Evolutionary conservation across 306 rosid species (phyloP), one percentile per base, ranked within the genome.

Genomic region (Rosa persica): DNA sequence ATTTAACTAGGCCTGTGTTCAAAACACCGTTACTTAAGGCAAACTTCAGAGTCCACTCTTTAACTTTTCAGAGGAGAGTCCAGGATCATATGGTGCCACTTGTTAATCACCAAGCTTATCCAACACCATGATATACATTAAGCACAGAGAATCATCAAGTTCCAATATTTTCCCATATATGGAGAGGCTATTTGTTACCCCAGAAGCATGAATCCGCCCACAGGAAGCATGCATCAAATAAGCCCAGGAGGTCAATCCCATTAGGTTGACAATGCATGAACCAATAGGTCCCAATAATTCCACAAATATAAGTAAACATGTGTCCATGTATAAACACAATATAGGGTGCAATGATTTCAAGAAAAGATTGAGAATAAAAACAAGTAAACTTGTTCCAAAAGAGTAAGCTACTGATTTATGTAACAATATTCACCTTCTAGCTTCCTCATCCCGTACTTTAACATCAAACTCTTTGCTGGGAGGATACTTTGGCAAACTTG

Each of bases 381-480:
- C 5, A 34, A 60, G 30, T 61, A 27, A 78, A 77, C 22, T 79
- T 51, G 68, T 42, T 34, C 76, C 54, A 47, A 46, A 46, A 67
- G 51, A 51, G 27, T 64, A 62, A 74, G 52, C 12, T 74, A 40
- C 40, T 47, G 67, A 64, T 77, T 80, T 67, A 73, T 52, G 75
- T 39, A 58, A 30, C 36, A 60, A 61, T 75, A 78, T n/a, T 43
- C 64, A 95, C 99, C 98, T 90, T 84, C 98, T 93, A 83, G 97
- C 97, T 80, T 96, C 99, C 81, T 93, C 99, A 79, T 93, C 99
- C 61, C 99, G 90, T 16, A 91, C 87, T 88, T 96, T 96, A 36
- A 98, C 96, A 83, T 95, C 99, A 81, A 95, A 88, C 91, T 95
- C 99, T 86, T 95, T 95, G 90, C 99, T 95, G 10, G 99, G 99